A percentile compares a stretch with the other conserved stretches of the same genome.
Evolutionary conservation across 495 filamentous ascomycete species (phyloP).

Genomic region (Tuber brumale): DNA sequence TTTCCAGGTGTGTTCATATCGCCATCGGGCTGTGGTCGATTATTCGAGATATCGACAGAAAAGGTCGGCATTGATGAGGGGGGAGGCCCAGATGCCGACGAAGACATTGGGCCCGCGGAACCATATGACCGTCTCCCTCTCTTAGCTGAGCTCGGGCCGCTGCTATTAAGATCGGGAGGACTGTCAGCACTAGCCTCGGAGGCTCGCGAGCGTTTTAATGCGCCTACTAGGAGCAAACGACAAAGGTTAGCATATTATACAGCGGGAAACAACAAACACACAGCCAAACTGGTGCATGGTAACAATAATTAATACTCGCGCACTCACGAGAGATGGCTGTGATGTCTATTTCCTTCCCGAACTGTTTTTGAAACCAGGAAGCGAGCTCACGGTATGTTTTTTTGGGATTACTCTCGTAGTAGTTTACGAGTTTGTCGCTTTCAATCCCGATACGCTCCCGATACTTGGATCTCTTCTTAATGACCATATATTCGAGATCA

Average conservation of each 20-base stretch:
- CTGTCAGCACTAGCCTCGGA: constrained; percentile 33
- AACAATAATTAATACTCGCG: constrained; percentile 36
- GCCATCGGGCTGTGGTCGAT: constrained; percentile 30
- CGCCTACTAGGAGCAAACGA: constrained; percentile 21
- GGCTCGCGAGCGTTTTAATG: constrained; percentile 35
- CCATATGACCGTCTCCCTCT: constrained; percentile 39
- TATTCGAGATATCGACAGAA: constrained; percentile 36
- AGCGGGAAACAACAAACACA: constrained; percentile 15
- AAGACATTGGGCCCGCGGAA: constrained; percentile 25
- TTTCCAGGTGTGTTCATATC: constrained; percentile 29
- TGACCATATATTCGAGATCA: constrained; percentile 42
- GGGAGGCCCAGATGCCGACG: constrained; percentile 34
- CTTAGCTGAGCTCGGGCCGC: constrained; percentile 35
- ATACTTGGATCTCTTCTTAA: constrained; percentile 41
- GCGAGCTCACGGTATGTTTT: constrained; percentile 42
- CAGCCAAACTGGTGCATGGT: constrained; percentile 4
- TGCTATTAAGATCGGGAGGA: constrained; percentile 19
- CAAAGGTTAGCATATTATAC: constrained; percentile 20
- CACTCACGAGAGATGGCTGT: constrained; percentile 42
- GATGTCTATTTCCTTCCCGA: constrained; percentile 42
- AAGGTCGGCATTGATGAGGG: constrained; percentile 39
- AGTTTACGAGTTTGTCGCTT: constrained; percentile 38
- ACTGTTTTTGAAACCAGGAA: constrained; percentile 42
- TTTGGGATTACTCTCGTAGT: constrained; percentile 39
- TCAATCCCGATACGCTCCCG: constrained; percentile 41